These are phyloP conservation scores for Termitomyces sp. DNA, from an alignment of 768 basidiomycete genomes.

Conservation along the genomic window DNA sequence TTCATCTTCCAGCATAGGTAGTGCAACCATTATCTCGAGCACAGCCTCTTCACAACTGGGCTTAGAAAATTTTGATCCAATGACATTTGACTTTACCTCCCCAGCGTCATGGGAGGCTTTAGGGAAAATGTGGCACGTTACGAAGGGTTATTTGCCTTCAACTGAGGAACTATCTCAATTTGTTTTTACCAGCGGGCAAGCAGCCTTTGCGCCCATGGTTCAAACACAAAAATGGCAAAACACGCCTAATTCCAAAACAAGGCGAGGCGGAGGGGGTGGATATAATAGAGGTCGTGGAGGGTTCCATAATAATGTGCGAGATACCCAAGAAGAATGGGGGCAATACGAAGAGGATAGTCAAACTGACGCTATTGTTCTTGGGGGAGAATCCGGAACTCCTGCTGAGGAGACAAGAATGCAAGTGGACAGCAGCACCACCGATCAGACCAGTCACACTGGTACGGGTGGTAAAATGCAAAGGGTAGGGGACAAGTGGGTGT, in stretches of 20 bases:
- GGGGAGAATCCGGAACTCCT: constrained; percentile 30
- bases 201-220: constrained; percentile 16
- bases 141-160: constrained; percentile 61
- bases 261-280: constrained; percentile 26
- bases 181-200: constrained; percentile 39
- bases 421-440: constrained; percentile 5
- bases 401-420: constrained; percentile 5
- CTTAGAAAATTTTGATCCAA: constrained; percentile 64
- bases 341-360: constrained; percentile 26
- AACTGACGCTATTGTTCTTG: constrained; percentile 58
- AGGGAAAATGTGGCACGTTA: constrained; percentile 70
- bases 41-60: constrained; percentile 33
- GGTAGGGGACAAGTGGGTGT: constrained; percentile 69
- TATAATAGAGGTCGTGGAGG: constrained; percentile 33
- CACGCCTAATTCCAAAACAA: constrained; percentile 12
- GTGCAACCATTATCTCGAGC: constrained; percentile 31
- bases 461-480: constrained; percentile 58
- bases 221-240: constrained; percentile 18
- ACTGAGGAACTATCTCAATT: constrained; percentile 77
- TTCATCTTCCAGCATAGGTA: constrained; percentile 48
- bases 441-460: constrained; percentile 13
- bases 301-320: constrained; percentile 42
- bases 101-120: constrained; percentile 78
- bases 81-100: constrained; percentile 67
- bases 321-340: constrained; percentile 29